Percentiles rank a stretch among this genome's conserved stretches.
Evolutionary conservation across 345 rosid species (phyloP).

Genomic region (Gossypium raimondii): DNA sequence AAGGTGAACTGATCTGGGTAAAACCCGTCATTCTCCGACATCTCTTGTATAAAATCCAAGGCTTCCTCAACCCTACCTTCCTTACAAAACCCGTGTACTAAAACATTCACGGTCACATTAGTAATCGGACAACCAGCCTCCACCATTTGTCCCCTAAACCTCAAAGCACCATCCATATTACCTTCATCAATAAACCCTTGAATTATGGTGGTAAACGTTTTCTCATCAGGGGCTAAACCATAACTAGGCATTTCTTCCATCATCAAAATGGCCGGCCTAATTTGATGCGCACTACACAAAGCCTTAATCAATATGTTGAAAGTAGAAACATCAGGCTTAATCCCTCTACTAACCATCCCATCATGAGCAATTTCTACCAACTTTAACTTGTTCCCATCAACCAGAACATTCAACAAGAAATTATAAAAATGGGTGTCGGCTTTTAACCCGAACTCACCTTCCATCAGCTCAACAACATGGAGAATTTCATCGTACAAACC

Average conservation of each 20-base stretch:
- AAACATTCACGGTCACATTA: slow-evolving; percentile 64
- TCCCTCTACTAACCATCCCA: slow-evolving; percentile 50
- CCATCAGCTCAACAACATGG: slow-evolving; percentile 48
- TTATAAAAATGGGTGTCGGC: slow-evolving; percentile 65
- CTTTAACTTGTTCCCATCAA: slow-evolving; percentile 68
- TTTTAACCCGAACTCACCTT: slow-evolving; percentile 44
- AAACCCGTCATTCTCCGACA: slow-evolving; percentile 59
- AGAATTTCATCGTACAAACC: slow-evolving; percentile 57
- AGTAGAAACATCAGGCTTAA: slow-evolving; percentile 75
- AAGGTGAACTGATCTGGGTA: slow-evolving; percentile 73
- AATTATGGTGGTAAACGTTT: slow-evolving; percentile 79
- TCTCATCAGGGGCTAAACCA: slow-evolving; percentile 73
- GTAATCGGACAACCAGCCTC: slow-evolving; percentile 47
- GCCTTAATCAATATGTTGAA: slow-evolving; percentile 82
- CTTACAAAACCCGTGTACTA: slow-evolving; percentile 83
- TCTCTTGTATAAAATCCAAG: slow-evolving; percentile 56
- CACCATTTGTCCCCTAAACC: slow-evolving; percentile 60
- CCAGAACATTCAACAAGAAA: slow-evolving; percentile 70
- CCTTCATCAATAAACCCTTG: slow-evolving; percentile 87
- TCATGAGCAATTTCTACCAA: slow-evolving; percentile 64
- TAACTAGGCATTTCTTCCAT: slow-evolving; percentile 81
- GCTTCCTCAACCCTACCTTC: slow-evolving; percentile 72
- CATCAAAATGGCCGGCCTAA: slow-evolving; percentile 77
- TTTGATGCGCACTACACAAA: slow-evolving; percentile 78
- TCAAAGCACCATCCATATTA: slow-evolving; percentile 66